phyloP scores from a whole-genome alignment of 306 rosid genomes.

The Comarum palustre region DNA sequence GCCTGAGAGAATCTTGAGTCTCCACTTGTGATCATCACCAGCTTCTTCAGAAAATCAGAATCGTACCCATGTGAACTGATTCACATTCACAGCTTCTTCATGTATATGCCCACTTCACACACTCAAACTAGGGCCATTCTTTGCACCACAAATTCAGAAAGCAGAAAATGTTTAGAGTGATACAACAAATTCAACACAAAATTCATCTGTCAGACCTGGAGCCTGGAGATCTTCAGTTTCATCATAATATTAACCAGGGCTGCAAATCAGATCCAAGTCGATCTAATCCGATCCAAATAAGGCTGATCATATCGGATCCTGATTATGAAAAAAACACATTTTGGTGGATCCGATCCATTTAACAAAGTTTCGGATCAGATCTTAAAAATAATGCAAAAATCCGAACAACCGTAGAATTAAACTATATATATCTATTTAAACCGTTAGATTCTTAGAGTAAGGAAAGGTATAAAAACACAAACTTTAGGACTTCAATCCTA shows the following conservation, averaged over 20 bases:
- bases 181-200: conserved; percentile 9
- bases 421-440: too few relatives aligned
- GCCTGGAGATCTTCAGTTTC: conserved; percentile 10
- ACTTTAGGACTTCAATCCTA: too few relatives aligned
- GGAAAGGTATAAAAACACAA: too few relatives aligned
- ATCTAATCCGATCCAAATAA: too few relatives aligned
- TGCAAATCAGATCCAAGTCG: too few relatives aligned
- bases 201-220: conserved; percentile 14
- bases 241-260: neutral
- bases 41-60: conserved; percentile 9
- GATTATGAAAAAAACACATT: too few relatives aligned
- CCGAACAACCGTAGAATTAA: too few relatives aligned
- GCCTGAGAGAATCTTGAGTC: conserved; percentile 22
- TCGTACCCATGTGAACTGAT: conserved; percentile 27
- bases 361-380: too few relatives aligned
- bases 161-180: neutral
- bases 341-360: too few relatives aligned
- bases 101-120: conserved; percentile 11
- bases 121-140: conserved; percentile 1
- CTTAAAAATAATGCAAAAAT: too few relatives aligned
- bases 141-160: conserved; percentile 6
- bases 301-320: too few relatives aligned
- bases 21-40: conserved; percentile 7
- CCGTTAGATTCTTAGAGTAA: too few relatives aligned
- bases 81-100: neutral